Conservation (phyloP, 176 grass and related monocot genomes). For the Raddia distichophylla region DNA sequence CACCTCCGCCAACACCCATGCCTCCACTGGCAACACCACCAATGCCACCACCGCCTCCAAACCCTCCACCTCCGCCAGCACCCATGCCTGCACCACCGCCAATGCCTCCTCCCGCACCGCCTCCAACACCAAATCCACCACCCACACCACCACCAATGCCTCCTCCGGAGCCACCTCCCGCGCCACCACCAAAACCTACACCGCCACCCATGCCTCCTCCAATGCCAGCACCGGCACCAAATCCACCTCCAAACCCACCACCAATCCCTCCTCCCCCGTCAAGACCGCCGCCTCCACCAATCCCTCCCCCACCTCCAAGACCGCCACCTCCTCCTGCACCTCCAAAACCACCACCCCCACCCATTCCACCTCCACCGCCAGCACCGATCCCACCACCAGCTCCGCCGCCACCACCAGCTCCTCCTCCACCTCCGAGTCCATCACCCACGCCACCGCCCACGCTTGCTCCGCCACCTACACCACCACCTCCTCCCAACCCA, state of each 20-base stretch:
- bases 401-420: neutral
- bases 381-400: constrained; percentile 19
- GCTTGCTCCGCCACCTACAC: constrained; percentile 11
- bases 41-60: neutral
- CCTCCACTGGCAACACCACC: neutral
- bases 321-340: constrained; percentile 20
- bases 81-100: neutral
- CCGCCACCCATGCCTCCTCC: neutral
- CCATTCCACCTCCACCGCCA: constrained; percentile 14
- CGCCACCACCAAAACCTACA: neutral
- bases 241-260: neutral
- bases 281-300: neutral
- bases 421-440: constrained; percentile 21
- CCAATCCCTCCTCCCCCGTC: neutral
- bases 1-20: neutral
- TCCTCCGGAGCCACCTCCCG: neutral
- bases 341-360: neutral
- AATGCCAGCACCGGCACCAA: neutral
- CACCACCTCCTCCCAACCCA: constrained; percentile 31
- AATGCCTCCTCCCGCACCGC: neutral
- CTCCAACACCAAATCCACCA: neutral
- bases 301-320: constrained; percentile 20
- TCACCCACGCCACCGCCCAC: constrained; percentile 21
- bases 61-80: neutral
- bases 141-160: neutral